Percentiles rank a stretch among this genome's conserved stretches.
Evolutionary conservation across 2,329 filamentous ascomycete species (phyloP).

Genomic region (Waltergamsia citrina): DNA sequence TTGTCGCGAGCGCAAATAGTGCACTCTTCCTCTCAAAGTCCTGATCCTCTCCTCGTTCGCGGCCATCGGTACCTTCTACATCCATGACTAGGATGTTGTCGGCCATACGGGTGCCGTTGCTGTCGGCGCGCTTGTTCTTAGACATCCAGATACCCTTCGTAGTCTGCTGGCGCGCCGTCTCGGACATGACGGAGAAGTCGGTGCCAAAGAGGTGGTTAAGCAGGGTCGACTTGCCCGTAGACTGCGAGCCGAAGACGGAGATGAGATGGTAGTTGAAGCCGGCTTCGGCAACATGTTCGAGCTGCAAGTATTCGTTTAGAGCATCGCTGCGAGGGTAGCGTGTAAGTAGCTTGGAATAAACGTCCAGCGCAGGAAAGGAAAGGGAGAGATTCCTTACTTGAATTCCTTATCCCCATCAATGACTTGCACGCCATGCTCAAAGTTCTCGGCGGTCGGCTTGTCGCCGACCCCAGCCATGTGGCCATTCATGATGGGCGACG

Average conservation of each 20-base stretch:
- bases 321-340: slow-evolving; percentile 44
- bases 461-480: slow-evolving; percentile 70
- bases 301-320: slow-evolving; percentile 71
- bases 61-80: slow-evolving; percentile 93
- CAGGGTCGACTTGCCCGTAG: slow-evolving; percentile 94
- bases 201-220: slow-evolving; percentile 95
- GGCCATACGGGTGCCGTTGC: slow-evolving; percentile 59
- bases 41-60: slow-evolving; percentile 94
- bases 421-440: slow-evolving; percentile 92
- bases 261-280: slow-evolving; percentile 99
- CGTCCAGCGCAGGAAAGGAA: slow-evolving; percentile 5
- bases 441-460: slow-evolving; percentile 54
- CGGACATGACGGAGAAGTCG: slow-evolving; percentile 95
- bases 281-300: slow-evolving; percentile 71
- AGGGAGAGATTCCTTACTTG: slow-evolving; percentile 55
- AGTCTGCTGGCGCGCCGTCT: slow-evolving; percentile 86
- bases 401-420: slow-evolving; percentile 89
- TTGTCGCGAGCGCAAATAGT: slow-evolving; percentile 91
- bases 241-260: slow-evolving; percentile 97
- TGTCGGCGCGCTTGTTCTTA: slow-evolving; percentile 70
- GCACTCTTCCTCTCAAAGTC: slow-evolving; percentile 99
- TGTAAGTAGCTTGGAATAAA: neutral
- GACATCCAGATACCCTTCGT: slow-evolving; percentile 99
- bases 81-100: slow-evolving; percentile 99
- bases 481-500: slow-evolving; percentile 56